Evolutionary conservation across 768 basidiomycete species (phyloP).

Genomic region (Pleurotus sapidus): DNA sequence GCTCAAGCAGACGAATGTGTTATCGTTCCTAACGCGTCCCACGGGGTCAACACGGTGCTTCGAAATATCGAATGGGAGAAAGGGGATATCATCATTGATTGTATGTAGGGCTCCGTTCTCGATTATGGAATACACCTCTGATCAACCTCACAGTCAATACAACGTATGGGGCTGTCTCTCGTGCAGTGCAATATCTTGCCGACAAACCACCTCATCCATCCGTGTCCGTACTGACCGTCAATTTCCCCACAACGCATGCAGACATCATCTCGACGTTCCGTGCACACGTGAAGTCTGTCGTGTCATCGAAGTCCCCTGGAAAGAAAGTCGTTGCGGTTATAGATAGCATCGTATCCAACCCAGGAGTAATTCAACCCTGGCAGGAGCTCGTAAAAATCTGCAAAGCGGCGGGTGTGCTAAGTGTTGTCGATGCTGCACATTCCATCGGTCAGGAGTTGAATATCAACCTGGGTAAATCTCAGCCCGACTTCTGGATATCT

Average conservation of each 20-base stretch:
- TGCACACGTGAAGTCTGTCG: conserved; percentile 13
- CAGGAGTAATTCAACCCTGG: conserved; percentile 74
- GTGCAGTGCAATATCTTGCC: conserved; percentile 45
- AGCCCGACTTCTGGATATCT: conserved; percentile 80
- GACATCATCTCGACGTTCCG: conserved; percentile 34
- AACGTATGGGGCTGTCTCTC: conserved; percentile 48
- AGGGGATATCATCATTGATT: conserved; percentile 58
- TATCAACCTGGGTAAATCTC: conserved; percentile 50
- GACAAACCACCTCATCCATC: conserved; percentile 50
- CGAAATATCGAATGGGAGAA: conserved; percentile 58
- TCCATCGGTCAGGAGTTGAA: conserved; percentile 73
- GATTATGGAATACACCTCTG: background rate
- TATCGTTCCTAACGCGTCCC: conserved; percentile 51
- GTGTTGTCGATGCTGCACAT: conserved; percentile 81
- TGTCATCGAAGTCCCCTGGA: conserved; percentile 1
- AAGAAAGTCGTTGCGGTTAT: conserved; percentile 65
- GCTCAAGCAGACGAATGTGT: conserved; percentile 43
- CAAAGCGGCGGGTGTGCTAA: conserved; percentile 58
- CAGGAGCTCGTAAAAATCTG: conserved; percentile 66
- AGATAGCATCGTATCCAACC: conserved; percentile 63
- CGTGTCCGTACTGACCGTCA: conserved; percentile 39
- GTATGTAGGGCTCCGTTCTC: conserved; percentile 24
- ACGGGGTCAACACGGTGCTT: conserved; percentile 58
- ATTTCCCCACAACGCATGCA: conserved; percentile 47
- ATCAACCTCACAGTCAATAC: conserved; percentile 16